Evolutionary conservation across 176 grass and related monocot species (phyloP).

Genomic region (Ampelocalamus luodianensis): DNA sequence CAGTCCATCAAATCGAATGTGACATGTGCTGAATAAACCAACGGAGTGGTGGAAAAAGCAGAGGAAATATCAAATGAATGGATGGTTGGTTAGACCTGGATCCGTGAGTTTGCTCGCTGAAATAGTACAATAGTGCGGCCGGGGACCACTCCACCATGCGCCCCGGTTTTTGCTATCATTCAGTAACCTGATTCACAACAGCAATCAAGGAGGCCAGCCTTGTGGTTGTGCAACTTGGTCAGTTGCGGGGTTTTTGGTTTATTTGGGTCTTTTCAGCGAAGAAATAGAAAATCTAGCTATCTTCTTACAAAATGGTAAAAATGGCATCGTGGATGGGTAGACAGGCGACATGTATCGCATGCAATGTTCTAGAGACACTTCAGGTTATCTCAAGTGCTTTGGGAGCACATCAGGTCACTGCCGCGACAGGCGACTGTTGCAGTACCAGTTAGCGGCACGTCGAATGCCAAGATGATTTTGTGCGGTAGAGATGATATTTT

Average conservation of each 20-base stretch:
- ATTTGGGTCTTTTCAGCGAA: too few relatives aligned
- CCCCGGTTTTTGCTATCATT: constrained; percentile 19
- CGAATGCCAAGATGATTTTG: too few relatives aligned
- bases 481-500: too few relatives aligned
- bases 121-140: not conserved
- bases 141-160: not conserved
- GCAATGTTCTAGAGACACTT: too few relatives aligned
- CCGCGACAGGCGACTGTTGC: too few relatives aligned
- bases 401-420: too few relatives aligned
- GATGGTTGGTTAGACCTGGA: constrained; percentile 19
- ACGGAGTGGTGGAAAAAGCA: not conserved
- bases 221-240: constrained; percentile 42
- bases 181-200: not conserved
- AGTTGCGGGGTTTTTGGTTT: not conserved
- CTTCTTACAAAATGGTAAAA: too few relatives aligned
- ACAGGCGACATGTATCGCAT: too few relatives aligned
- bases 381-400: too few relatives aligned
- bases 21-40: constrained; percentile 3
- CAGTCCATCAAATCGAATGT: constrained; percentile 28
- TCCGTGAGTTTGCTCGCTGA: not conserved
- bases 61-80: constrained; percentile 11
- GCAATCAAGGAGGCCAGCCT: not conserved
- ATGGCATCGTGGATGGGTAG: too few relatives aligned
- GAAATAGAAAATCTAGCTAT: too few relatives aligned
- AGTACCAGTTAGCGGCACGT: too few relatives aligned